Evolutionary conservation across 139 green algal genomes (phyloP), one percentile per base, ranked within the genome.

Genomic region (Chlorokybus atmophyticus): DNA sequence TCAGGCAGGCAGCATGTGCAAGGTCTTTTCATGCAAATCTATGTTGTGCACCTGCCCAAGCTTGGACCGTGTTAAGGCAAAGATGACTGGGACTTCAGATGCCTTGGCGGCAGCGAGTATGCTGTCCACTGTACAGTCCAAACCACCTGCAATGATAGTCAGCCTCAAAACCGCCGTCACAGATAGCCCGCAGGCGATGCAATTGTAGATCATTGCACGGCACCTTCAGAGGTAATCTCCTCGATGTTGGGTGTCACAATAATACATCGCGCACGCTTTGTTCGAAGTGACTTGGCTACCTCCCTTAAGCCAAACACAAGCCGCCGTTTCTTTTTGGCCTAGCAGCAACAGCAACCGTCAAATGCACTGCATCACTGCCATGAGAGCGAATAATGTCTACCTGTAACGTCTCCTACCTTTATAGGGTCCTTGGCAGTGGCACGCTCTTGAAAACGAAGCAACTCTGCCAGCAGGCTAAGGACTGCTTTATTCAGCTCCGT

Each of bases 211-310:
- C 14, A 21, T 17, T 47, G 38, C 14, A 47, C 38, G 17, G 14
- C 14, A 67, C 59, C 59, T 67, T 73, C 62, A 2, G 14, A 25
- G 5, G 60, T 65, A 21, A 59, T 62, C 25, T 72, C 29, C 51
- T 76, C 68, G 28, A 76, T 64, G 56, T 76, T 76, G 17, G 68
- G 62, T 4, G 68, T 57, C 31, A 76, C 54, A 21, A 76, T 58
- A 6, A 76, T 44, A 26, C 19, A 49, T 50, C 64, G 67, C 1
- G 55, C 57, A 14, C 30, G 54, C 26, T 68, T 48, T 8, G 44
- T 19, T 2, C 50, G 7, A 3, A 76, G 56, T 21, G 23, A 39
- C 24, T 64, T 61, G 26, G 32, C 6, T 7, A 71, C 68, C 48
- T 76, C 68, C 6, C 62, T 26, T 8, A 76, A 25, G 40, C 68